Evolutionary conservation across 441 rosid species (phyloP).

Genomic region (Capsella rubella): DNA sequence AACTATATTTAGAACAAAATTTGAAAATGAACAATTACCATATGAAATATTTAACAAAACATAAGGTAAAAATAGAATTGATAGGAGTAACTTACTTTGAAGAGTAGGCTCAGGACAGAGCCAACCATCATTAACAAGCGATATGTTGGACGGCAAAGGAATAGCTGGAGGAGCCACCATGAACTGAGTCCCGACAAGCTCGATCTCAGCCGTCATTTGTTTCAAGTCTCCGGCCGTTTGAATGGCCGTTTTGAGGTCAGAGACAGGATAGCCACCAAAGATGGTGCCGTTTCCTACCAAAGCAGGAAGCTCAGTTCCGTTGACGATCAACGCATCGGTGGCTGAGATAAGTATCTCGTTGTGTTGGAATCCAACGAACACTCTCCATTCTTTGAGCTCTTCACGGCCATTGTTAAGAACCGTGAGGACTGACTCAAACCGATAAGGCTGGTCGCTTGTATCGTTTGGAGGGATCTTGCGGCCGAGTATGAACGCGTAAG

Average conservation of each 20-base stretch:
- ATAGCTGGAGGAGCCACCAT: conserved; percentile 45
- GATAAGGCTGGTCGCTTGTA: conserved; percentile 58
- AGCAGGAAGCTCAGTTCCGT: conserved; percentile 56
- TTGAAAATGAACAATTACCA: neutral
- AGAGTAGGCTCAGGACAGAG: conserved; percentile 48
- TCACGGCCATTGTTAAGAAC: conserved; percentile 61
- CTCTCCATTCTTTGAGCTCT: conserved; percentile 64
- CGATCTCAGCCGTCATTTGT: conserved; percentile 49
- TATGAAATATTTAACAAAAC: neutral
- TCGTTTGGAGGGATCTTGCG: conserved; percentile 53
- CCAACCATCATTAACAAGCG: conserved; percentile 59
- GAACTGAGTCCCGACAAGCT: conserved; percentile 57
- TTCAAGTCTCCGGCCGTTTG: conserved; percentile 57
- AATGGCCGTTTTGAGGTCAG: conserved; percentile 58
- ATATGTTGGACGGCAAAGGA: conserved; percentile 54
- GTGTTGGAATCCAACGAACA: conserved; percentile 56
- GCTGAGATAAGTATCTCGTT: conserved; percentile 54
- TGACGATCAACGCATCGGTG: conserved; percentile 47
- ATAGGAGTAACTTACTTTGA: conserved; percentile 27
- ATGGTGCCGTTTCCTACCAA: conserved; percentile 54
- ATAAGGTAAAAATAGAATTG: neutral
- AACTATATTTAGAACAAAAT: neutral
- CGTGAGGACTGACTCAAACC: conserved; percentile 55
- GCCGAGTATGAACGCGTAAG: conserved; percentile 51
- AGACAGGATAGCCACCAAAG: conserved; percentile 51